Conservation (phyloP, 2,329 filamentous ascomycete species). For the Cryphonectria carpinicola region DNA sequence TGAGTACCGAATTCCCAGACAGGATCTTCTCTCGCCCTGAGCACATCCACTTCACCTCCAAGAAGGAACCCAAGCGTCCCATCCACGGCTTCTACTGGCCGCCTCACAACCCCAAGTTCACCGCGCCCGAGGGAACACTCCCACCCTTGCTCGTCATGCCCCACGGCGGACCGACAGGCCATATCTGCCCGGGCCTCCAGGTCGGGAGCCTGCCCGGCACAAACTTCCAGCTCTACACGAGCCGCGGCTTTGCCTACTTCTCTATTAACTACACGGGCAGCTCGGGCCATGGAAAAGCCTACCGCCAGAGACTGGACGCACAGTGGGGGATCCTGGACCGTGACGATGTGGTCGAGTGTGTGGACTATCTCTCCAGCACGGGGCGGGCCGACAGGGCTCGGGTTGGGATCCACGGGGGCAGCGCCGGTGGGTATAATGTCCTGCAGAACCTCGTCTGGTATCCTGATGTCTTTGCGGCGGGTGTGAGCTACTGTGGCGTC, state of each 20-base stretch:
- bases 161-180: conserved; percentile 57
- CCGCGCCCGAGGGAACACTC: conserved; percentile 40
- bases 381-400: conserved; percentile 42
- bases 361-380: conserved; percentile 44
- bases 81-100: conserved; percentile 53
- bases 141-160: conserved; percentile 55
- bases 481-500: conserved; percentile 55
- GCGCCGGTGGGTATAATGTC: conserved; percentile 58
- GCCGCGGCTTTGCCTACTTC: conserved; percentile 56
- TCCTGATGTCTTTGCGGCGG: conserved; percentile 52
- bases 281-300: conserved; percentile 53
- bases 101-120: conserved; percentile 51
- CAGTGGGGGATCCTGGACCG: conserved; percentile 56
- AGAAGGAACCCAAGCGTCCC: conserved; percentile 35
- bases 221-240: conserved; percentile 55
- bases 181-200: conserved; percentile 47
- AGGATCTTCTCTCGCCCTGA: conserved; percentile 42
- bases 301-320: conserved; percentile 52
- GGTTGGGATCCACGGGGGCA: conserved; percentile 54
- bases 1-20: conserved; percentile 36
- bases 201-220: conserved; percentile 34
- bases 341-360: conserved; percentile 53
- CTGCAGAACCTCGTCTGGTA: conserved; percentile 52
- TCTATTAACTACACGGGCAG: conserved; percentile 58
- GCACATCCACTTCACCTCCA: conserved; percentile 38